Conservation (phyloP, 176 grass and related monocot genomes). For the Phragmites australis region DNA sequence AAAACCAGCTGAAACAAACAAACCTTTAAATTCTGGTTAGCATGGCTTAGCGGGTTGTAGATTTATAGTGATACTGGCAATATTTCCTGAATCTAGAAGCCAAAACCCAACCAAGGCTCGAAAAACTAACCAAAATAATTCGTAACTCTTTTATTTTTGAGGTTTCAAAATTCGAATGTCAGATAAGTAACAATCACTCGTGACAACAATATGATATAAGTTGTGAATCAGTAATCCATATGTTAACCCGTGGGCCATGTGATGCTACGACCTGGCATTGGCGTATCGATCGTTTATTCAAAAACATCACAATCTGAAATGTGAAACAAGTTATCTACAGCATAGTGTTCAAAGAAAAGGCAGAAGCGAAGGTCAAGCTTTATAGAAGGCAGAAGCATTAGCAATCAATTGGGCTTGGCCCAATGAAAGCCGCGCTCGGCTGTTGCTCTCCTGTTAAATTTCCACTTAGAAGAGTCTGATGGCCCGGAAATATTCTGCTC, state of each 20-base stretch:
- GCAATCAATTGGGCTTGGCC: constrained; percentile 21
- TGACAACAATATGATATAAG: neutral
- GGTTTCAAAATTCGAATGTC: too few species aligned
- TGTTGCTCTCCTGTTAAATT: too few species aligned
- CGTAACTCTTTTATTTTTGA: too few species aligned
- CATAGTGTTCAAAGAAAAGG: neutral
- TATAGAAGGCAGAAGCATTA: too few species aligned
- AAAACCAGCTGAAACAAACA: too few species aligned
- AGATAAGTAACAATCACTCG: neutral
- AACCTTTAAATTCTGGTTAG: too few species aligned
- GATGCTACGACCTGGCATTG: neutral
- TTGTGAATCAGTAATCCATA: too few species aligned
- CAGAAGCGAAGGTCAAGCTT: neutral
- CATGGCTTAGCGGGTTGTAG: too few species aligned
- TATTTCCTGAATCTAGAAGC: neutral
- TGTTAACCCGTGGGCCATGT: too few species aligned
- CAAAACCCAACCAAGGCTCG: neutral
- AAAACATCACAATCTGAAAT: neutral
- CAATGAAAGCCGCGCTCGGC: too few species aligned
- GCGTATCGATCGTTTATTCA: neutral
- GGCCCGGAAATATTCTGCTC: neutral
- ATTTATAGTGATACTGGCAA: too few species aligned
- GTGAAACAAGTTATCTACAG: neutral
- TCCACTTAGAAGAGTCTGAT: neutral
- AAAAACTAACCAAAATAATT: too few species aligned